phyloP scores from a whole-genome alignment of 768 basidiomycete species.

The Auriscalpium orientale region DNA sequence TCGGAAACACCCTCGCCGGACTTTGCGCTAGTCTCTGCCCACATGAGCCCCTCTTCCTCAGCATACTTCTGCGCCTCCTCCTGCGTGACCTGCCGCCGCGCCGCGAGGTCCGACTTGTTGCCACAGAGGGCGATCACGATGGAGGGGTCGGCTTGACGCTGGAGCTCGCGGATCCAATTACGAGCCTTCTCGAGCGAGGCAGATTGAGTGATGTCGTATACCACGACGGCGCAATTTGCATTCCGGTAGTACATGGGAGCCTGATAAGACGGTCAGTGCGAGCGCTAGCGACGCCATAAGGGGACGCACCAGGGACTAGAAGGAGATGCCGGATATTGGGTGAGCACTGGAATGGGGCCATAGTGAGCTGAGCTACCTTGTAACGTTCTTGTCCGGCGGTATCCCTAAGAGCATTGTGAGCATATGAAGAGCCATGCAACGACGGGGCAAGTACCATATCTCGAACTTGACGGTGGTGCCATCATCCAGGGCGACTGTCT shows the following conservation, averaged over 20 bases:
- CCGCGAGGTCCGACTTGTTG: slow-evolving; percentile 86
- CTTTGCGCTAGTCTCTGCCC: slow-evolving; percentile 90
- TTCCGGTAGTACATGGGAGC: slow-evolving; percentile 97
- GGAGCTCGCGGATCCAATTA: slow-evolving; percentile 93
- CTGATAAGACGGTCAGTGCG: slow-evolving; percentile 26
- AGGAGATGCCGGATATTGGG: not conserved
- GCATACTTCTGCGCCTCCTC: slow-evolving; percentile 92
- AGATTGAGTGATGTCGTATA: slow-evolving; percentile 92
- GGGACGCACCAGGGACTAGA: slow-evolving; percentile 39
- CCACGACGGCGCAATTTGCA: slow-evolving; percentile 89
- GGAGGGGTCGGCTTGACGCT: slow-evolving; percentile 94
- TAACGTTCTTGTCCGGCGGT: slow-evolving; percentile 95
- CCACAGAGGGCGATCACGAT: slow-evolving; percentile 96
- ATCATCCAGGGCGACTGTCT: slow-evolving; percentile 87
- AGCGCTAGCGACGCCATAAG: not conserved
- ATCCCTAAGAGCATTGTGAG: slow-evolving; percentile 49
- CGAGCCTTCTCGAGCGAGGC: slow-evolving; percentile 92
- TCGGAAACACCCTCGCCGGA: slow-evolving; percentile 79
- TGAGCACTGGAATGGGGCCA: slow-evolving; percentile 14
- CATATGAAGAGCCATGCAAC: not conserved
- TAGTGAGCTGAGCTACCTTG: slow-evolving; percentile 42
- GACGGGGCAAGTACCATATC: slow-evolving; percentile 65
- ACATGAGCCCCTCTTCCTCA: slow-evolving; percentile 87
- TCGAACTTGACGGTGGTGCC: slow-evolving; percentile 94
- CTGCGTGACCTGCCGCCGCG: slow-evolving; percentile 75